Evolutionary conservation across 139 green algal genomes (phyloP).

Genomic region (Chloropicon primus): DNA sequence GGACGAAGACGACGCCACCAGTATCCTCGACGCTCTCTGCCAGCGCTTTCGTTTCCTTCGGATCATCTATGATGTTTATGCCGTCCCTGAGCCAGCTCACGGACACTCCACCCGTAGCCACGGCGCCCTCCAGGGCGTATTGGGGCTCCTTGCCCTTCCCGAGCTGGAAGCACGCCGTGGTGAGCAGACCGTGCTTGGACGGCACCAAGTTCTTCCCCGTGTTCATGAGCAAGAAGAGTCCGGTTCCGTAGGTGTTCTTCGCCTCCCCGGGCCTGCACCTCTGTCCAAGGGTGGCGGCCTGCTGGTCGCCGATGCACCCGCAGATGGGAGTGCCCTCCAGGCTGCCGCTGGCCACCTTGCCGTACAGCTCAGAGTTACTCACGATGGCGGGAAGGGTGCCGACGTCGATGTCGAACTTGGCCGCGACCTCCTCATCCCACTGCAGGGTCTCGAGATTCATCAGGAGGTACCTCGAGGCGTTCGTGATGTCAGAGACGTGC

Average conservation of each 20-base stretch:
- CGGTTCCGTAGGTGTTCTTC: conserved; percentile 98
- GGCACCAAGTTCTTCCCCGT: conserved; percentile 52
- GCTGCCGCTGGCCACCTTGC: conserved; percentile 8
- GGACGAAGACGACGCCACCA: conserved; percentile 77
- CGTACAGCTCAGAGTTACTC: conserved; percentile 54
- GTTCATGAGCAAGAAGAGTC: conserved; percentile 94
- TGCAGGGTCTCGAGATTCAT: conserved; percentile 68
- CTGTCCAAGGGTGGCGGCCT: conserved; percentile 84
- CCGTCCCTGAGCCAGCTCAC: conserved; percentile 70
- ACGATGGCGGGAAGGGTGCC: conserved; percentile 59
- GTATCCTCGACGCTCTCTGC: conserved; percentile 42
- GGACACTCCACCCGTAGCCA: conserved; percentile 67
- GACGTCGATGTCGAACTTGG: conserved; percentile 40
- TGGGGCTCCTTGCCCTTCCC: conserved; percentile 28
- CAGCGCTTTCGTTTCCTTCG: conserved; percentile 35
- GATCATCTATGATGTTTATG: conserved; percentile 52
- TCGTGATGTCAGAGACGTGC: conserved; percentile 84
- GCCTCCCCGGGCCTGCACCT: conserved; percentile 58
- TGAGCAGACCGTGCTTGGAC: conserved; percentile 80
- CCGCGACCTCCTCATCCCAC: conserved; percentile 56
- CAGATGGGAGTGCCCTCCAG: conserved; percentile 64
- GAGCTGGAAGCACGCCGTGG: conserved; percentile 76
- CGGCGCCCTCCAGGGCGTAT: conserved; percentile 79
- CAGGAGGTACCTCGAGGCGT: conserved; percentile 79
- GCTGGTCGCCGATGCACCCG: conserved; percentile 90